These are phyloP conservation scores for Monilinia polystroma DNA, from an alignment of 2,329 filamentous ascomycete genomes.

Conservation along the genomic window DNA sequence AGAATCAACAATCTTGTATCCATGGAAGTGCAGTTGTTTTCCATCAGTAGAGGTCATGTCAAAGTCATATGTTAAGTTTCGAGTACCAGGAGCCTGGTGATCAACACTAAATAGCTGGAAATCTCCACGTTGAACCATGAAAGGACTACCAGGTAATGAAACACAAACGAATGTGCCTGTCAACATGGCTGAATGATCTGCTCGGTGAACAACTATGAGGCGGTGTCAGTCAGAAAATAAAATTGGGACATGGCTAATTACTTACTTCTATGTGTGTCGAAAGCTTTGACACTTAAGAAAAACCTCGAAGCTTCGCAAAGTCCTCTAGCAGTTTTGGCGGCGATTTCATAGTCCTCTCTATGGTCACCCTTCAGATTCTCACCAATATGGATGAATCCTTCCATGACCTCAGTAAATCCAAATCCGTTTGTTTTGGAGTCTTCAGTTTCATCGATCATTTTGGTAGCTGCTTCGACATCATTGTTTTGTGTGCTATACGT, in stretches of 20 bases:
- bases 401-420: slow-evolving; percentile 65
- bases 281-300: slow-evolving; percentile 58
- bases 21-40: slow-evolving; percentile 56
- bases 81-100: slow-evolving; percentile 54
- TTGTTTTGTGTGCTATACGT: slow-evolving; percentile 28
- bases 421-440: slow-evolving; percentile 48
- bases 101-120: slow-evolving; percentile 58
- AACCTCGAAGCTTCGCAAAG: slow-evolving; percentile 56
- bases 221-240: not conserved
- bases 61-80: slow-evolving; percentile 61
- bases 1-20: slow-evolving; percentile 62
- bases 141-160: slow-evolving; percentile 55
- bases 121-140: slow-evolving; percentile 58
- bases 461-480: slow-evolving; percentile 45
- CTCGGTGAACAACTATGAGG: slow-evolving; percentile 44
- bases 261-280: slow-evolving; percentile 49
- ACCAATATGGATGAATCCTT: slow-evolving; percentile 56
- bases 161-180: slow-evolving; percentile 60
- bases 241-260: not conserved
- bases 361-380: slow-evolving; percentile 46
- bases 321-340: slow-evolving; percentile 52
- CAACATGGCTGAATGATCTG: slow-evolving; percentile 52
- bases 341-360: slow-evolving; percentile 53
- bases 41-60: slow-evolving; percentile 57
- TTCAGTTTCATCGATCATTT: slow-evolving; percentile 40